A percentile compares a stretch with the other conserved stretches of the same genome.
phyloP scores from a whole-genome alignment of 805 yeast genomes.

The Novakomyces olei region DNA sequence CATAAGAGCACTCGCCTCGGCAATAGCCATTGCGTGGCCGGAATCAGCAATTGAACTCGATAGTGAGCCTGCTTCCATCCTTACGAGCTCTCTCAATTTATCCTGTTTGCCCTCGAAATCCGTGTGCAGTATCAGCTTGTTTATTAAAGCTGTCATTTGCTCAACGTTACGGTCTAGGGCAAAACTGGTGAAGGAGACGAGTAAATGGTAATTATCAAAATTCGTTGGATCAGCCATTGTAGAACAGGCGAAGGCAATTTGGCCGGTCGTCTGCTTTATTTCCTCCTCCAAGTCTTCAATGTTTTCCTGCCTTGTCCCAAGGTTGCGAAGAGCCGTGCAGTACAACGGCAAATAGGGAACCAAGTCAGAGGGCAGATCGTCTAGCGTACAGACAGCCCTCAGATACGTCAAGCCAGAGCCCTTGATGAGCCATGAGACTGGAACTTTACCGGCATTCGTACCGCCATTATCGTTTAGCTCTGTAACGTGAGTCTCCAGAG shows the following conservation, averaged over 20 bases:
- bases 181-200: conserved; percentile 42
- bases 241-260: conserved; percentile 40
- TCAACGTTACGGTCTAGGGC: conserved; percentile 42
- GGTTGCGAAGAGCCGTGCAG: conserved; percentile 53
- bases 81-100: conserved; percentile 51
- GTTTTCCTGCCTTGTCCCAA: conserved; percentile 54
- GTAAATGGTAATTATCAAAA: conserved; percentile 21
- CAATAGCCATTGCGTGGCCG: conserved; percentile 69
- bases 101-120: conserved; percentile 35
- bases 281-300: conserved; percentile 71
- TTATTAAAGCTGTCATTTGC: conserved; percentile 42
- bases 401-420: conserved; percentile 69
- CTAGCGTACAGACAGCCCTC: conserved; percentile 40
- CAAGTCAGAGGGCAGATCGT: conserved; percentile 35
- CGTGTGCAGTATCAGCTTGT: conserved; percentile 45
- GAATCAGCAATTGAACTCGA: conserved; percentile 59
- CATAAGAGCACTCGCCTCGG: conserved; percentile 40
- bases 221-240: conserved; percentile 33
- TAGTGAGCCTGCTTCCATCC: conserved; percentile 53
- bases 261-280: conserved; percentile 69
- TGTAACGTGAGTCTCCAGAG: conserved; percentile 6
- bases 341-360: conserved; percentile 57
- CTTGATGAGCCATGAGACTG: conserved; percentile 24
- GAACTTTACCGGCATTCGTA: too few relatives aligned
- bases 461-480: conserved; percentile 14